Conservation (phyloP, 164 flowering plant species). For the Magnolia changhungtana region DNA sequence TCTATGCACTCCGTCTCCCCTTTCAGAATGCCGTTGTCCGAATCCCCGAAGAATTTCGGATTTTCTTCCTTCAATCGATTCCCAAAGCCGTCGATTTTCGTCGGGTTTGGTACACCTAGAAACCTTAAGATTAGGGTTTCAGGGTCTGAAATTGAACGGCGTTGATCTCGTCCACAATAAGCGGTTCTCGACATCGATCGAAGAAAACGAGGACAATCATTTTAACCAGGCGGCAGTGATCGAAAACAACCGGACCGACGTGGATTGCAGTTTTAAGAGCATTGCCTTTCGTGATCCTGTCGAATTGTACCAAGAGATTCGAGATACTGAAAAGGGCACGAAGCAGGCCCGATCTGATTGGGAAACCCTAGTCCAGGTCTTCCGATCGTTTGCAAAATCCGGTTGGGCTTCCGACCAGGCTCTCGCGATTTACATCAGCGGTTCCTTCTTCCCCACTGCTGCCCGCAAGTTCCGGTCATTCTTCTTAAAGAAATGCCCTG, state of each 20-base stretch:
- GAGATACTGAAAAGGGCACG: slow-evolving; percentile 20
- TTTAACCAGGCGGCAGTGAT: not conserved
- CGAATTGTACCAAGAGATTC: slow-evolving; percentile 50
- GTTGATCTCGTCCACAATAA: slow-evolving; percentile 11
- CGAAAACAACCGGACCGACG: slow-evolving; percentile 5
- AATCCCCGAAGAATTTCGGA: slow-evolving; percentile 6
- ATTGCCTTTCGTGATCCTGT: slow-evolving; percentile 51
- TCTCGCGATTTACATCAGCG: slow-evolving; percentile 73
- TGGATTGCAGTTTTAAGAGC: not conserved
- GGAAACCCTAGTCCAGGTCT: slow-evolving; percentile 45
- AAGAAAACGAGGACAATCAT: slow-evolving; percentile 4
- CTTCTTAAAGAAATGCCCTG: slow-evolving; percentile 45
- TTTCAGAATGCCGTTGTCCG: slow-evolving; percentile 9
- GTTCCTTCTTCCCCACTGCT: slow-evolving; percentile 73
- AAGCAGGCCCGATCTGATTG: slow-evolving; percentile 35
- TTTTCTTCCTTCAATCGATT: slow-evolving; percentile 10
- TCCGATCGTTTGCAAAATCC: slow-evolving; percentile 43
- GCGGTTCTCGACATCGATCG: slow-evolving; percentile 18
- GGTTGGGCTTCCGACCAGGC: slow-evolving; percentile 88
- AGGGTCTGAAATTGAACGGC: not conserved
- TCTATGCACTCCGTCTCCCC: slow-evolving; percentile 17
- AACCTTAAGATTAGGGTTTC: not conserved
- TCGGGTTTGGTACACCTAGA: slow-evolving; percentile 10
- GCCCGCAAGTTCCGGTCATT: slow-evolving; percentile 49
- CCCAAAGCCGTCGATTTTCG: slow-evolving; percentile 11